A percentile compares a stretch with the other conserved stretches of the same genome.
Evolutionary conservation across 306 rosid genomes (phyloP).

Genomic region (Bauhinia variegata): DNA sequence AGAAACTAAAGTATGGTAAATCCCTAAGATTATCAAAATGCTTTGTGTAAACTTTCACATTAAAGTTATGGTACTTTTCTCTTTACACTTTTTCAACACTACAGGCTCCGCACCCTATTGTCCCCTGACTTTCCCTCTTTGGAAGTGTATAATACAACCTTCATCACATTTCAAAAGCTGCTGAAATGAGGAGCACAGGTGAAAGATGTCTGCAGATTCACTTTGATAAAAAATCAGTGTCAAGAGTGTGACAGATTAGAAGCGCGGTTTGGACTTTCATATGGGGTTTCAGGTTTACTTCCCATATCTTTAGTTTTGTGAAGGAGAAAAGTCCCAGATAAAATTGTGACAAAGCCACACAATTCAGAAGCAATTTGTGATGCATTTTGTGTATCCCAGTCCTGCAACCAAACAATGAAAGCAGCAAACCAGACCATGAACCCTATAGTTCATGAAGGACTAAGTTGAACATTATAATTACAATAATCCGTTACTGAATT

Average conservation of each 20-base stretch:
- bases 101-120: conserved; percentile 22
- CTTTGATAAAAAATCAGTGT: neutral
- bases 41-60: conserved; percentile 18
- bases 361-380: conserved; percentile 72
- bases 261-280: conserved; percentile 30
- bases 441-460: neutral
- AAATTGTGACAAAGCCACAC: conserved; percentile 86
- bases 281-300: conserved; percentile 40
- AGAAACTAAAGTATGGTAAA: conserved; percentile 7
- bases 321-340: conserved; percentile 88
- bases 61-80: neutral
- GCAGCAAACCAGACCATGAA: neutral
- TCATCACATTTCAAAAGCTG: neutral
- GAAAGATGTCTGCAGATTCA: neutral
- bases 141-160: too few relatives aligned
- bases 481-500: conserved; percentile 1
- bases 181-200: neutral
- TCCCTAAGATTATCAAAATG: conserved; percentile 21
- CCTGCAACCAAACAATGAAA: conserved; percentile 51
- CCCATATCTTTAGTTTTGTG: conserved; percentile 94
- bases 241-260: neutral
- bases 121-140: conserved; percentile 8
- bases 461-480: neutral
- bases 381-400: conserved; percentile 71
- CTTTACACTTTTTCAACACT: neutral